Evolutionary conservation across 768 basidiomycete genomes (phyloP).

Genomic region (Podaxis mareebaensis): DNA sequence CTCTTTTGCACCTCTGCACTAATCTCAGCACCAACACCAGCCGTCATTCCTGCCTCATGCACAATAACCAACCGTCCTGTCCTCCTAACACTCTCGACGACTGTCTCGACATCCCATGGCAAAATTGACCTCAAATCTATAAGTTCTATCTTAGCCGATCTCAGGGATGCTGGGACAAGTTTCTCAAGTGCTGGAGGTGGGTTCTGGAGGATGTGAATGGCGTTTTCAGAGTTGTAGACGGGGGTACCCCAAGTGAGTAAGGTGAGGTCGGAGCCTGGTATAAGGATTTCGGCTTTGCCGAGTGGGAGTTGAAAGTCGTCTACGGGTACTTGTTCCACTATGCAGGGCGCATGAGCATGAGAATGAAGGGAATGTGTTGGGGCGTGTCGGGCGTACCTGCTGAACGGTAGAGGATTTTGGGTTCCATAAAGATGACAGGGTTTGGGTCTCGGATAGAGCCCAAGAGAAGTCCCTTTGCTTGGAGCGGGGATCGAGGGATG

Average conservation of each 20-base stretch:
- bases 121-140: slow-evolving; percentile 89
- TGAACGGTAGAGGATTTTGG: slow-evolving; percentile 90
- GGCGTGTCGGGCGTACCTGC: slow-evolving; percentile 46
- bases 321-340: slow-evolving; percentile 90
- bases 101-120: slow-evolving; percentile 83
- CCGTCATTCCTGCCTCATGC: slow-evolving; percentile 88
- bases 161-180: slow-evolving; percentile 64
- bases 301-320: slow-evolving; percentile 88
- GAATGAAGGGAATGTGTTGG: slow-evolving; percentile 2
- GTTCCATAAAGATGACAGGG: slow-evolving; percentile 95
- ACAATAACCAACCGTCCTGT: slow-evolving; percentile 88
- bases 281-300: slow-evolving; percentile 75
- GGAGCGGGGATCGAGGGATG: slow-evolving; percentile 92
- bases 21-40: slow-evolving; percentile 89
- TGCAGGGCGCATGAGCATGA: slow-evolving; percentile 1
- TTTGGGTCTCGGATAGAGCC: slow-evolving; percentile 90
- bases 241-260: slow-evolving; percentile 94
- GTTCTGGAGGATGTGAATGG: slow-evolving; percentile 67
- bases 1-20: slow-evolving; percentile 88
- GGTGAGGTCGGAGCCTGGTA: slow-evolving; percentile 81
- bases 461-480: slow-evolving; percentile 91
- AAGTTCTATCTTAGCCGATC: slow-evolving; percentile 77
- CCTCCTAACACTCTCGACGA: slow-evolving; percentile 80
- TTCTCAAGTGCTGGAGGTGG: slow-evolving; percentile 65
- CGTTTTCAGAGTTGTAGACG: slow-evolving; percentile 85